Base-by-base conservation (phyloP, 495 filamentous ascomycete species). In the Pyrenula massariospora region DNA sequence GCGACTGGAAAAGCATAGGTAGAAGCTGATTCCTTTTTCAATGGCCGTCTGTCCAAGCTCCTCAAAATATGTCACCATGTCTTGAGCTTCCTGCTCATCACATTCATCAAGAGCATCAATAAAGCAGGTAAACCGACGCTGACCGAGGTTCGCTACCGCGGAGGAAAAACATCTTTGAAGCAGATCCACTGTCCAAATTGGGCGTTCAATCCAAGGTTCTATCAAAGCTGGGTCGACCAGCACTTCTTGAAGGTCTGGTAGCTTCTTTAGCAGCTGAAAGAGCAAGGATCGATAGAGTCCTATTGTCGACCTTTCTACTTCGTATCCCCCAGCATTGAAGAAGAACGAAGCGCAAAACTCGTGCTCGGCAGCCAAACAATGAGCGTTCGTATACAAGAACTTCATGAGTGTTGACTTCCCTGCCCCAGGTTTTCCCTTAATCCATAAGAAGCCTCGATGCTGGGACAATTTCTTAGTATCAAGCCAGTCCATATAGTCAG, bases 231-330 rank as follows among this genome's bases (percentile, higher is more conserved):
- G 22, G 58, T 65, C 56, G 24, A 66, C 64, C 3, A 71, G 51
- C 10, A 68, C 52, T 1, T 19, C 12, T 50, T 67, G 65, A 2
- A 69, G 61, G 8, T 64, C 59, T 10, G 70, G 65, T 23, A 58
- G 60, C 10, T 55, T 60, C 51, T 66, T 48, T 22, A 73, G 63
- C 2, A 58, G 52, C 31, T 24, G 61, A 12, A 48, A 54, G 11
- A 66, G 57, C 2, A 81, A 53, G 1, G 76, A 75, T 31, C 75
- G 73, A 52, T 78, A 79, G 67, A 78, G 73, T 15, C 77, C 77
- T 12, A 54, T 5, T 5, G 67, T 70, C 2, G 76, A 72, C 57
- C 70, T 76, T 61, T 80, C 74, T 20, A 79, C 59, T 2, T 68
- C 55, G 3, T 56, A 61, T 2, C 78, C 72, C 54, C 70, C 57